Evolutionary conservation across 495 filamentous ascomycete genomes (phyloP).

Genomic region (Cryomyces antarcticus): DNA sequence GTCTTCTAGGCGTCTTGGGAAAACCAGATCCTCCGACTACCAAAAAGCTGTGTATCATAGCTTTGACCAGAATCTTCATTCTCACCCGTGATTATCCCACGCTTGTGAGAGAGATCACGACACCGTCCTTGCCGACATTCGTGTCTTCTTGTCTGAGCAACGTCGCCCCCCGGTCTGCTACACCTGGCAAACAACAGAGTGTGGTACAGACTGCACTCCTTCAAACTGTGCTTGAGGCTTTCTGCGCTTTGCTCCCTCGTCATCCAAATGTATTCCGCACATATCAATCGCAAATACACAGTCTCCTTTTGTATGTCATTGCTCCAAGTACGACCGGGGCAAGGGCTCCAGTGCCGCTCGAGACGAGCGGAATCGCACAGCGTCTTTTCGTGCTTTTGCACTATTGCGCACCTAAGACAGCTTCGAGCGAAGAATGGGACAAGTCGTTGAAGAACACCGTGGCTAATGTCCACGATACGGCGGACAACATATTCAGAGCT

Average conservation of each 20-base stretch:
- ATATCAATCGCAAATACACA: slow-evolving; percentile 43
- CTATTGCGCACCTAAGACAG: slow-evolving; percentile 55
- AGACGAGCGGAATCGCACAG: slow-evolving; percentile 31
- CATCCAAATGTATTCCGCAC: slow-evolving; percentile 67
- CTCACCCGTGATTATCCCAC: slow-evolving; percentile 63
- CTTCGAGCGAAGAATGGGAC: slow-evolving; percentile 50
- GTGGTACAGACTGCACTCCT: slow-evolving; percentile 22
- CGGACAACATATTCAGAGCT: slow-evolving; percentile 54
- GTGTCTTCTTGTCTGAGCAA: slow-evolving; percentile 51
- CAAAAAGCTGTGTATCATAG: slow-evolving; percentile 53
- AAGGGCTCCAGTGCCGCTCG: slow-evolving; percentile 19
- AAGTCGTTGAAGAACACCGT: slow-evolving; percentile 38
- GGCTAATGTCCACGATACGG: slow-evolving; percentile 39
- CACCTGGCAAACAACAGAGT: slow-evolving; percentile 3
- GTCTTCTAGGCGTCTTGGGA: slow-evolving; percentile 46
- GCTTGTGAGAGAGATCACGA: slow-evolving; percentile 70
- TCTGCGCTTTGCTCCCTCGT: slow-evolving; percentile 46
- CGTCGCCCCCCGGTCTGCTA: slow-evolving; percentile 21
- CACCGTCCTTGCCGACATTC: slow-evolving; percentile 56
- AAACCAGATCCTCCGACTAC: slow-evolving; percentile 50
- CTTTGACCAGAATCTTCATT: slow-evolving; percentile 61
- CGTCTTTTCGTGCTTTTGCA: slow-evolving; percentile 46
- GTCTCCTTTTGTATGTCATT: slow-evolving; percentile 32
- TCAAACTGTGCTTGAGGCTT: slow-evolving; percentile 40
- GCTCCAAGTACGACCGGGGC: slow-evolving; percentile 20